Conservation (phyloP, 306 rosid genomes). For the Carpinus fangiana region DNA sequence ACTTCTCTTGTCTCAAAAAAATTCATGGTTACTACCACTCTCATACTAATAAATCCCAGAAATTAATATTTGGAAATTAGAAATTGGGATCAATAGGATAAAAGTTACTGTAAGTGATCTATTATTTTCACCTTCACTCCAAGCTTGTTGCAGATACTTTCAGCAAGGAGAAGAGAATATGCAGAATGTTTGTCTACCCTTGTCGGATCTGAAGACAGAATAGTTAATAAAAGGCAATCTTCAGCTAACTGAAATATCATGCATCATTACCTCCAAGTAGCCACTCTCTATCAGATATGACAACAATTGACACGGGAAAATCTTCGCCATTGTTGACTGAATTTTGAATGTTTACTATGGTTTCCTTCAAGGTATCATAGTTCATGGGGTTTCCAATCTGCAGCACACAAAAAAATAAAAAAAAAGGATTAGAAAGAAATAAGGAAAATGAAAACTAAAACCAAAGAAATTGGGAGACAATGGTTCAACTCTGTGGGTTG, state of each 20-base stretch:
- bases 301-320: slow-evolving; percentile 72
- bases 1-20: slow-evolving; percentile 11
- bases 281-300: slow-evolving; percentile 85
- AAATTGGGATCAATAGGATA: background rate
- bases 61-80: background rate
- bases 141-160: slow-evolving; percentile 70
- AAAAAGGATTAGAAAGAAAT: slow-evolving; percentile 19
- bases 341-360: slow-evolving; percentile 62
- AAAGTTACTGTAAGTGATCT: background rate
- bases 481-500: slow-evolving; percentile 16
- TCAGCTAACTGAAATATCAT: slow-evolving; percentile 21
- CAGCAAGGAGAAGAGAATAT: slow-evolving; percentile 88
- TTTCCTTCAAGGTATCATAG: slow-evolving; percentile 70
- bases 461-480: slow-evolving; percentile 19
- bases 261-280: slow-evolving; percentile 72
- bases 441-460: slow-evolving; percentile 3
- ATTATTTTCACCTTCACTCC: slow-evolving; percentile 68
- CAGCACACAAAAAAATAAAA: slow-evolving; percentile 18
- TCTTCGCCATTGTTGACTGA: slow-evolving; percentile 47
- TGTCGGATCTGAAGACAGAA: slow-evolving; percentile 64
- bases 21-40: slow-evolving; percentile 1
- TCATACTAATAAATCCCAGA: slow-evolving; percentile 18
- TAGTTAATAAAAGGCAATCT: slow-evolving; percentile 34
- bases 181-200: slow-evolving; percentile 88
- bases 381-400: slow-evolving; percentile 93